Percentiles rank a stretch among this genome's conserved stretches.
These are phyloP conservation scores for Entelexis paramagnoliae DNA, from an alignment of 1,139 yeast genomes.

Conservation along the genomic window DNA sequence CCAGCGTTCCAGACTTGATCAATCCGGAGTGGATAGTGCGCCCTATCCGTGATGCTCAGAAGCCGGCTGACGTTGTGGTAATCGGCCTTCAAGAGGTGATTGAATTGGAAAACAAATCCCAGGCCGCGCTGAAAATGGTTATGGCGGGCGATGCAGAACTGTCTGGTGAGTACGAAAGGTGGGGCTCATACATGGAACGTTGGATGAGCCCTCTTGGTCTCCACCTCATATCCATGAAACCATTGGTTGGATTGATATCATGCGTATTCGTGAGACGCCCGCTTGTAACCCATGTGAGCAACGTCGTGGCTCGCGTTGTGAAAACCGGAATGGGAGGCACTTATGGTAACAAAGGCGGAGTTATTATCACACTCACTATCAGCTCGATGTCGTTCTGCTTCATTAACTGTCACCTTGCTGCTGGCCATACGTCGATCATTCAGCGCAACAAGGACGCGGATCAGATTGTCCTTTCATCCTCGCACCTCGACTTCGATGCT, in stretches of 20 bases:
- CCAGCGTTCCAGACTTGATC: slow-evolving; percentile 32
- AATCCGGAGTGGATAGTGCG: slow-evolving; percentile 22
- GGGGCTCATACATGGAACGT: slow-evolving; percentile 31
- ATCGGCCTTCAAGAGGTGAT: slow-evolving; percentile 90
- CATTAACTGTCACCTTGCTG: slow-evolving; percentile 83
- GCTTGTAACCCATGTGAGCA: slow-evolving; percentile 37
- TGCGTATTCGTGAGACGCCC: slow-evolving; percentile 40
- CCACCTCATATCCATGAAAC: slow-evolving; percentile 65
- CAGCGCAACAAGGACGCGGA: slow-evolving; percentile 80
- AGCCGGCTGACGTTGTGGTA: slow-evolving; percentile 58
- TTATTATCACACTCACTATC: slow-evolving; percentile 69
- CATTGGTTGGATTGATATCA: slow-evolving; percentile 73
- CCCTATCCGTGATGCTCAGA: not conserved
- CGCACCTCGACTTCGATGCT: slow-evolving; percentile 60
- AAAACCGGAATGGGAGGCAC: slow-evolving; percentile 94
- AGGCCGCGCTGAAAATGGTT: slow-evolving; percentile 53
- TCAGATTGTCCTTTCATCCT: slow-evolving; percentile 43
- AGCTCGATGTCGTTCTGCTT: slow-evolving; percentile 68
- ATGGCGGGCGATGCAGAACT: slow-evolving; percentile 31
- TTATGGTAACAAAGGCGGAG: slow-evolving; percentile 93
- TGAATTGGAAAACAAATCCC: slow-evolving; percentile 81
- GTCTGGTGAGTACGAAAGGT: slow-evolving; percentile 33
- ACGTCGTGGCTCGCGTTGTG: slow-evolving; percentile 63
- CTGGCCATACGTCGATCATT: slow-evolving; percentile 66
- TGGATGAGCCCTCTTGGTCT: slow-evolving; percentile 39